A percentile compares a stretch with the other conserved stretches of the same genome.
Conservation (phyloP, 441 rosid genomes). For the Erodium trifolium region DNA sequence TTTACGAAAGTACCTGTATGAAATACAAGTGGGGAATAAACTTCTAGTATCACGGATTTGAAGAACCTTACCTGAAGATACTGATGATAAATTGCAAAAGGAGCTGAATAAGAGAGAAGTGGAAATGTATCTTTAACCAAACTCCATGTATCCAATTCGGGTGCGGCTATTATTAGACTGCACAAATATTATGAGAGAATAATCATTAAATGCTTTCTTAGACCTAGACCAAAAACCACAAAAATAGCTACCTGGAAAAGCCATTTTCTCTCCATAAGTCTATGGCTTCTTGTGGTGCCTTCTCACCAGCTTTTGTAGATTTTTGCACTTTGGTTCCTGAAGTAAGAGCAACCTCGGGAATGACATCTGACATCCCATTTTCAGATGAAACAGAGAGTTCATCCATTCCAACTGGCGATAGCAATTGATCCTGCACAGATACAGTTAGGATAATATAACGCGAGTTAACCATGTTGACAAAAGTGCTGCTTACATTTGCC, state of each 20-base stretch:
- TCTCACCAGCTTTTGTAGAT: slow-evolving; percentile 59
- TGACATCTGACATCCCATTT: slow-evolving; percentile 24
- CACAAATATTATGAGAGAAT: slow-evolving; percentile 20
- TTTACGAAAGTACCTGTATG: too few species aligned
- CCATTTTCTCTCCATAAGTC: slow-evolving; percentile 66
- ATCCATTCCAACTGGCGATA: slow-evolving; percentile 34
- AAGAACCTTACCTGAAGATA: slow-evolving; percentile 58
- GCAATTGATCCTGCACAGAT: slow-evolving; percentile 32
- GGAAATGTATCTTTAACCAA: slow-evolving; percentile 62
- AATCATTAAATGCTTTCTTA: neutral
- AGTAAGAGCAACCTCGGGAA: slow-evolving; percentile 24
- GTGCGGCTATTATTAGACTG: slow-evolving; percentile 80
- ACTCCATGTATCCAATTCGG: slow-evolving; percentile 71
- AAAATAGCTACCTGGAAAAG: slow-evolving; percentile 56
- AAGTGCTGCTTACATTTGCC: slow-evolving; percentile 32
- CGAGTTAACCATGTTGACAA: slow-evolving; percentile 3
- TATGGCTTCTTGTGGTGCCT: slow-evolving; percentile 50
- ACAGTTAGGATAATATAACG: slow-evolving; percentile 16
- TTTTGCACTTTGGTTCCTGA: slow-evolving; percentile 34
- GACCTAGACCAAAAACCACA: slow-evolving; percentile 10
- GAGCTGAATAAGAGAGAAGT: slow-evolving; percentile 69
- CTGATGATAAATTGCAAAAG: slow-evolving; percentile 79
- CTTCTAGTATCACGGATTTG: neutral
- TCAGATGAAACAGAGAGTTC: slow-evolving; percentile 33
- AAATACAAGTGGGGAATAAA: neutral